phyloP scores from a whole-genome alignment of 176 grass and related monocot genomes.

The Dactylis glomerata region DNA sequence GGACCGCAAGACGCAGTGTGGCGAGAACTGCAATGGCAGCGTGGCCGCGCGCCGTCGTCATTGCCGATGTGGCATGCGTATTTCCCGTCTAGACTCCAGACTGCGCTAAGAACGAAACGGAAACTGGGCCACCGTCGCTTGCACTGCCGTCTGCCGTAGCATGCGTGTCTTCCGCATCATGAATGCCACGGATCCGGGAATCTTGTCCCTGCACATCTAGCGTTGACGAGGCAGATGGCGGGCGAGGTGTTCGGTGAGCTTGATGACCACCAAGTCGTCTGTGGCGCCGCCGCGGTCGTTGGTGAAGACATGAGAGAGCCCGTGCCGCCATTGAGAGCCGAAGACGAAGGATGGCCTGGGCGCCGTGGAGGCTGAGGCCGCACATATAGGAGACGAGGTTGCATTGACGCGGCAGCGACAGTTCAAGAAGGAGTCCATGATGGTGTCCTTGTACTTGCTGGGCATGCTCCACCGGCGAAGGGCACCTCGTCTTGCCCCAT shows the following conservation, averaged over 20 bases:
- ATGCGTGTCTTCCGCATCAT: not conserved
- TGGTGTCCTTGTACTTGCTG: conserved; percentile 91
- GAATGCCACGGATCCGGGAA: not conserved
- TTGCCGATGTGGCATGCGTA: too few species aligned
- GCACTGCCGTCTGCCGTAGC: too few species aligned
- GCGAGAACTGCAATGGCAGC: not conserved
- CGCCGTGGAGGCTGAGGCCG: conserved; percentile 61
- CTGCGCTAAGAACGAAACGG: not conserved
- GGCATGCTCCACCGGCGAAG: conserved; percentile 38
- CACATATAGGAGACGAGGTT: conserved; percentile 88
- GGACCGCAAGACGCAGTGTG: not conserved
- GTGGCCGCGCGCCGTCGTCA: too few species aligned
- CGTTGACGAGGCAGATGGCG: conserved; percentile 62
- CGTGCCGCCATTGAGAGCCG: conserved; percentile 50
- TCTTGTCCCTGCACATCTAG: conserved; percentile 79
- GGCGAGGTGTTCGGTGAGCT: conserved; percentile 68
- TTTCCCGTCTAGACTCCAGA: too few species aligned
- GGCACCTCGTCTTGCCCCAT: too few species aligned
- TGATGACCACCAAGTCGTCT: conserved; percentile 73
- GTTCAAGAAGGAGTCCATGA: conserved; percentile 92
- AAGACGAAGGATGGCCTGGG: conserved; percentile 56
- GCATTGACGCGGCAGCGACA: conserved; percentile 64
- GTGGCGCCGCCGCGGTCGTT: conserved; percentile 73
- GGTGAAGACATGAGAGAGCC: conserved; percentile 80
- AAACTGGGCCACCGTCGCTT: too few species aligned